phyloP scores from a whole-genome alignment of 2,329 filamentous ascomycete species.

The Pyrenophora graminea region DNA sequence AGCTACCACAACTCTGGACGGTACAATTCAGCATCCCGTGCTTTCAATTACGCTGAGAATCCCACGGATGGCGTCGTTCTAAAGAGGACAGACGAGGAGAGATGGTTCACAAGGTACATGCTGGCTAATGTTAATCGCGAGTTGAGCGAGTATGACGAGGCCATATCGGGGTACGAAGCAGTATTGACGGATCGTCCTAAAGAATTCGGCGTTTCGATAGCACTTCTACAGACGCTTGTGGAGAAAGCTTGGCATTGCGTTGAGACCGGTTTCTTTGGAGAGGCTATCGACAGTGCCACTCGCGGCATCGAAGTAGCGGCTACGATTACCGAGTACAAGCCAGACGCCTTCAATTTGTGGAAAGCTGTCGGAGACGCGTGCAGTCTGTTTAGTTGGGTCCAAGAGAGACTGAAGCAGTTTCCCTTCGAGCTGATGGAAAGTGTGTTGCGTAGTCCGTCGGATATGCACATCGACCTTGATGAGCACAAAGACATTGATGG shows the following conservation, averaged over 20 bases:
- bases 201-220: constrained; percentile 86
- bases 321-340: constrained; percentile 62
- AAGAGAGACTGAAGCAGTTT: constrained; percentile 66
- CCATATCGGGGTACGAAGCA: constrained; percentile 73
- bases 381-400: constrained; percentile 78
- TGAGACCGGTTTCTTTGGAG: constrained; percentile 84
- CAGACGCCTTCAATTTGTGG: constrained; percentile 90
- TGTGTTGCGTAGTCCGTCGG: constrained; percentile 59
- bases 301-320: constrained; percentile 71
- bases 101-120: constrained; percentile 97
- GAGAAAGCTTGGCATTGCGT: constrained; percentile 79
- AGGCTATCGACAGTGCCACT: constrained; percentile 71
- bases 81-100: constrained; percentile 64
- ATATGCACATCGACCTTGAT: constrained; percentile 58
- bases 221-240: constrained; percentile 83
- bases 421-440: constrained; percentile 62
- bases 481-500: constrained; percentile 72
- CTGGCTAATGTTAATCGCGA: constrained; percentile 93
- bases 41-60: constrained; percentile 81
- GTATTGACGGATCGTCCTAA: constrained; percentile 70
- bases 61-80: constrained; percentile 66
- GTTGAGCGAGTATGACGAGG: constrained; percentile 84
- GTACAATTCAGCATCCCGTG: constrained; percentile 91
- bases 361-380: constrained; percentile 89
- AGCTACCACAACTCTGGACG: constrained; percentile 93